These are phyloP conservation scores for Kodamaea kaohsiungensis DNA, from an alignment of 805 yeast genomes.

Conservation along the genomic window DNA sequence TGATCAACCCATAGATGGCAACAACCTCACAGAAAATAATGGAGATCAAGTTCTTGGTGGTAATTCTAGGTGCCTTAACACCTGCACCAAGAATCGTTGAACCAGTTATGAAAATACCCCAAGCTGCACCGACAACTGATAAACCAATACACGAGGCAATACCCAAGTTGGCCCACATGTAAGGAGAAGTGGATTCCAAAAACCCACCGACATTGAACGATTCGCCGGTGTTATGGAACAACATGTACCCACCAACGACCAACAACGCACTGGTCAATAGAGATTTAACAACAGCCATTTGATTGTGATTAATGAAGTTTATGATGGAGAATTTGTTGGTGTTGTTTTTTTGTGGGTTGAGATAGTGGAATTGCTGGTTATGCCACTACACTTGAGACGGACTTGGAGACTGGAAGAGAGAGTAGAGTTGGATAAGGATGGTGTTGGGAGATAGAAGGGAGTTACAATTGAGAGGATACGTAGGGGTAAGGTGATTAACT, in stretches of 20 bases:
- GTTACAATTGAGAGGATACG: background rate
- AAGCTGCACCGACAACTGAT: constrained; percentile 96
- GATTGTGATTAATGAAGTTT: background rate
- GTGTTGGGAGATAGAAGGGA: background rate
- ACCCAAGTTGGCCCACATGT: constrained; percentile 95
- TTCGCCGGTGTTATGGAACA: constrained; percentile 92
- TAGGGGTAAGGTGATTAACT: background rate
- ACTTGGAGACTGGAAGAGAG: background rate
- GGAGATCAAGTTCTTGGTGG: constrained; percentile 93
- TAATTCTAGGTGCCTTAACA: constrained; percentile 95
- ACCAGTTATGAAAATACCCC: constrained; percentile 98
- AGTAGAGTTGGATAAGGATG: background rate
- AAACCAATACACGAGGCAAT: constrained; percentile 89
- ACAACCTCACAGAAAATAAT: constrained; percentile 99
- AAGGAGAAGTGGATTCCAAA: constrained; percentile 83
- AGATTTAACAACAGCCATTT: constrained; percentile 16
- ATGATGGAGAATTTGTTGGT: background rate
- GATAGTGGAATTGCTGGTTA: background rate
- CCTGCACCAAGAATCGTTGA: constrained; percentile 96
- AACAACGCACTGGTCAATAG: constrained; percentile 35
- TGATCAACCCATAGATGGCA: constrained; percentile 95
- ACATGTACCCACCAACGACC: constrained; percentile 55
- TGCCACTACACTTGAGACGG: background rate
- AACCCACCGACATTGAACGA: constrained; percentile 89
- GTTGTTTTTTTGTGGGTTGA: constrained; percentile 1